Conservation (phyloP, 2,329 filamentous ascomycete species). For the Fusarium annulatum region DNA sequence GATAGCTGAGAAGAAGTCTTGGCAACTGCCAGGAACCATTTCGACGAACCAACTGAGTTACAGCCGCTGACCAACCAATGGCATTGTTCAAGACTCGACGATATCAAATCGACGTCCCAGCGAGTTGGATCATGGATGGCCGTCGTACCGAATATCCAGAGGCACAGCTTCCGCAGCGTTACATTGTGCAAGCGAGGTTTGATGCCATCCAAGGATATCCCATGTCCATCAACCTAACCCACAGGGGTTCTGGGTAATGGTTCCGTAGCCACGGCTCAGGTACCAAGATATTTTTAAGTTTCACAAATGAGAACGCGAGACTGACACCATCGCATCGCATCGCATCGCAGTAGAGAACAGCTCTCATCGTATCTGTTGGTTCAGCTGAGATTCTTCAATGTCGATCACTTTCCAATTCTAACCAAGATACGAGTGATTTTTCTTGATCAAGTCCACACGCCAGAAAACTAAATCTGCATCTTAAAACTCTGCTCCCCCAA, state of each 20-base stretch:
- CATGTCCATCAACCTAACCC: neutral
- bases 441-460: neutral
- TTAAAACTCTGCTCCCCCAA: neutral
- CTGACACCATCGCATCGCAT: neutral
- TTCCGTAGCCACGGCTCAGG: constrained; percentile 12
- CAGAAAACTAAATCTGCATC: neutral
- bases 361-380: neutral
- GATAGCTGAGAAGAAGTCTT: neutral
- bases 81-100: neutral
- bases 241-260: neutral
- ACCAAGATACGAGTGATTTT: neutral
- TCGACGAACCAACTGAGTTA: neutral
- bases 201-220: neutral
- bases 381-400: neutral
- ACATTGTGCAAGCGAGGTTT: neutral
- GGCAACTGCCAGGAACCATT: neutral
- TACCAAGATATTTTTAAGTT: constrained; percentile 1
- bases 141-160: neutral
- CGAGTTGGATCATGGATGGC: neutral
- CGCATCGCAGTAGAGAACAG: neutral
- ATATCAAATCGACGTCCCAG: neutral
- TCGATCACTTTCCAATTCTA: neutral
- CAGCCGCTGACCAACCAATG: neutral
- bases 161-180: neutral
- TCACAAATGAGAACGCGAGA: neutral